Base-by-base conservation (phyloP, 2,329 filamentous ascomycete species). In the Fusarium oxysporum region DNA sequence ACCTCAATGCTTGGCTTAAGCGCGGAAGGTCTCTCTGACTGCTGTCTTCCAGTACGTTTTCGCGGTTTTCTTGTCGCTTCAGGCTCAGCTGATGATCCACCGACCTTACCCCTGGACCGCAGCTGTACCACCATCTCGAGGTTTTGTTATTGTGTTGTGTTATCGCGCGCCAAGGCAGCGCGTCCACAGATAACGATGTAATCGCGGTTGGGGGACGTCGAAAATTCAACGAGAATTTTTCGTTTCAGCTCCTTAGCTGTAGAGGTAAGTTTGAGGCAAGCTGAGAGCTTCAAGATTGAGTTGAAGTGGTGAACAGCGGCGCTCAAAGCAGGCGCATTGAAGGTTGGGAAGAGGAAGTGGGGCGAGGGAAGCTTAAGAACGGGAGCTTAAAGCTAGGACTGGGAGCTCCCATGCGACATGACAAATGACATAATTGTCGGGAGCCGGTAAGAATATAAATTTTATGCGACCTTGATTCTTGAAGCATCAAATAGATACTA, bases 41-140 rank as follows among this genome's bases (percentile, higher is more conserved):
- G 62, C 17, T 35, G 43, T 62, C n/a, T 43, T 61, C 28, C 38
- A 19, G 25, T 43, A 41, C 21, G 23, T 28, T 6, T 44, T 37
- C 44, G n/a, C 10, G 32, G 25, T 56, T 32, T 32, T 10, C 33
- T 10, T 48, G 12, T 44, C 19, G 19, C 13, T 23, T 44, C 45
- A 33, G 41, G 45, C 45, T 32, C 44, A 30, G 16, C 35, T 30
- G 50, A 38, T 7, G 43, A 35, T 12, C 48, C 40, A 58, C n/a
- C 43, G 38, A 51, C 25, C 40, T 59, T 76, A 45, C 55, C 58
- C 33, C 37, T 55, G 19, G 61, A 72, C 43, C 71, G 68, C 21
- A 62, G 33, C 38, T 45, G 71, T 32, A 51, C 62, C 71, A 59
- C 67, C 71, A 73, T 73, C 35, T 44, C 50, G 47, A 43, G 33